Percentiles rank a stretch among this genome's conserved stretches.
These are phyloP conservation scores for Acacia pycnantha DNA, from an alignment of 331 rosid genomes.

Conservation along the genomic window DNA sequence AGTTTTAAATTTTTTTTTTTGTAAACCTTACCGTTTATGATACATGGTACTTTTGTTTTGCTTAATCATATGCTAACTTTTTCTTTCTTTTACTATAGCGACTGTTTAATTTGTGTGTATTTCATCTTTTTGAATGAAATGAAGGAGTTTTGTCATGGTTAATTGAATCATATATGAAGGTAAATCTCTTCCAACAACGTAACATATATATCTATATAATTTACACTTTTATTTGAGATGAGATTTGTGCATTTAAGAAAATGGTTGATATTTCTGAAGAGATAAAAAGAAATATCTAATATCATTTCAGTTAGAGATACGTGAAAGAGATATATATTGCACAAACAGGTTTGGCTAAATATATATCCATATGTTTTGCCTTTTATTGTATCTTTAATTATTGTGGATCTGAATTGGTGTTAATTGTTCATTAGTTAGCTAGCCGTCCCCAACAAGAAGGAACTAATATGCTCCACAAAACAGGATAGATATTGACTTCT, in stretches of 20 bases:
- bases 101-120: not conserved
- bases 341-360: not conserved
- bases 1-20: not conserved
- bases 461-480: constrained; percentile 3
- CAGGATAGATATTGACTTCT: not conserved
- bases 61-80: not conserved
- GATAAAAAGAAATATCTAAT: not conserved
- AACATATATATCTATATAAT: not conserved
- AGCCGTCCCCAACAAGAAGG: not conserved
- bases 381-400: not conserved
- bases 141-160: not conserved
- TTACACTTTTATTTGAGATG: not conserved
- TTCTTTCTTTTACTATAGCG: not conserved
- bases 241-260: not conserved
- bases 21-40: too few relatives aligned
- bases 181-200: not conserved
- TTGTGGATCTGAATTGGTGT: not conserved
- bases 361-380: not conserved
- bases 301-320: not conserved
- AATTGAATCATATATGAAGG: not conserved
- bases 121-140: not conserved
- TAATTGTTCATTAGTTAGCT: not conserved
- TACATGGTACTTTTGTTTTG: not conserved
- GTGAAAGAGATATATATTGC: not conserved
- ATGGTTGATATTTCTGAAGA: not conserved